Evolutionary conservation across 2,329 filamentous ascomycete species (phyloP), one percentile per base, ranked within the genome.

Genomic region (Teratosphaeriaceae sp.): DNA sequence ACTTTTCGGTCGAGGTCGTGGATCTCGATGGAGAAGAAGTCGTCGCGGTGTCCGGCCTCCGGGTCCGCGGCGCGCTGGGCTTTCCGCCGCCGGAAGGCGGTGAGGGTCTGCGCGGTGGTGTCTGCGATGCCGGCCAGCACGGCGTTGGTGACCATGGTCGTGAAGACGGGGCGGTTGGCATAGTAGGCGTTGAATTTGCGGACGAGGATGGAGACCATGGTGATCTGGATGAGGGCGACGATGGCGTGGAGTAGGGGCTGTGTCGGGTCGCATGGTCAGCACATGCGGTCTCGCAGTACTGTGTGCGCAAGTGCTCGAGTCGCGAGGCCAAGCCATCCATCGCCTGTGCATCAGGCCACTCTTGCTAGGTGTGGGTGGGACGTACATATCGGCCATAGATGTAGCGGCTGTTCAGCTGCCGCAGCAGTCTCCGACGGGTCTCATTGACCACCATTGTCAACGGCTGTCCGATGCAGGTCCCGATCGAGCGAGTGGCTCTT

Each of bases 81-180:
- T 48, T 57, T 53, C 49, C 79, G 78, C 61, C 84, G 68, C 46
- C 85, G 82, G 47, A 95, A 78, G 16, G 88, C 80, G 2, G 92
- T 94, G 62, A 98, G 85, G 46, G 85, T 82, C 66, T 98, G 92
- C 45, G 92, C 92, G 37, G 94, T 87, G 24, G 92, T 97, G 67
- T 98, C 92, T 66, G 92, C 92, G 55, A 98, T 84, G 56, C 92
- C 92, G 69, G 88, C 88, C 46, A 98, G 80, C 44, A 97, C 84
- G 54, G 92, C 86, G 71, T 98, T 98, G 64, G 90, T 95, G 62
- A 96, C 87, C 90, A 98, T 98, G 68, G 94, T 98, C 49, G 92
- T 98, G 59, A 98, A 79, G 31, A 98, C 86, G 85, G 90, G 92
- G 61, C 86, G 85, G 61, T 88, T 82, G 54, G 87, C 83, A 77